A percentile compares a stretch with the other conserved stretches of the same genome.
These are phyloP conservation scores for Pseudocercospora ulei DNA, from an alignment of 2,329 filamentous ascomycete species.

Conservation along the genomic window DNA sequence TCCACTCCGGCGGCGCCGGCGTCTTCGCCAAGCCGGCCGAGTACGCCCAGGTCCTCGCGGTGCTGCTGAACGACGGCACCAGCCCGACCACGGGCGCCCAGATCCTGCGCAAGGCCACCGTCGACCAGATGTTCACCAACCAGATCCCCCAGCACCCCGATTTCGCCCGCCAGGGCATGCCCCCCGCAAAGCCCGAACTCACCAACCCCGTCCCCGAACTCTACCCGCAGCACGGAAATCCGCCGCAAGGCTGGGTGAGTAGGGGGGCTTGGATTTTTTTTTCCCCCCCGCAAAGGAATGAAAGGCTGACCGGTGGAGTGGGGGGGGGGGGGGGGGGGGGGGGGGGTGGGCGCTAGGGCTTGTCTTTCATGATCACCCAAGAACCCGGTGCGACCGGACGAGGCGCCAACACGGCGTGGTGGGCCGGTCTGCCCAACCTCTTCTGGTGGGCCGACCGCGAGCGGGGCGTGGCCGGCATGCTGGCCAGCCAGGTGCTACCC, in stretches of 20 bases:
- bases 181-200: slow-evolving; percentile 31
- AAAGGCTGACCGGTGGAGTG: too few relatives aligned
- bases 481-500: slow-evolving; percentile 34
- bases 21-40: slow-evolving; percentile 52
- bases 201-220: slow-evolving; percentile 38
- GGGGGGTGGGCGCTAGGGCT: too few relatives aligned
- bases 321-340: too few relatives aligned
- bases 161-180: slow-evolving; percentile 32
- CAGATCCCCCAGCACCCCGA: slow-evolving; percentile 36
- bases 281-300: too few relatives aligned
- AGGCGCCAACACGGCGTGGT: slow-evolving; percentile 32
- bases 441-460: slow-evolving; percentile 37
- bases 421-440: slow-evolving; percentile 34
- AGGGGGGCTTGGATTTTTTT: too few relatives aligned
- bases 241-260: slow-evolving; percentile 58
- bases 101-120: slow-evolving; percentile 49
- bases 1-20: slow-evolving; percentile 55
- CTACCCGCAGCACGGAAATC: slow-evolving; percentile 34
- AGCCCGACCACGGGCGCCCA: slow-evolving; percentile 48
- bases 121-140: slow-evolving; percentile 55
- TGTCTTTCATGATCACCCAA: slow-evolving; percentile 37
- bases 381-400: slow-evolving; percentile 33
- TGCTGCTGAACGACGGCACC: slow-evolving; percentile 55
- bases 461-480: slow-evolving; percentile 36
- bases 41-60: slow-evolving; percentile 53